A percentile compares a stretch with the other conserved stretches of the same genome.
These are phyloP conservation scores for Petunia axillaris DNA, from an alignment of 257 asterid genomes.

Conservation along the genomic window DNA sequence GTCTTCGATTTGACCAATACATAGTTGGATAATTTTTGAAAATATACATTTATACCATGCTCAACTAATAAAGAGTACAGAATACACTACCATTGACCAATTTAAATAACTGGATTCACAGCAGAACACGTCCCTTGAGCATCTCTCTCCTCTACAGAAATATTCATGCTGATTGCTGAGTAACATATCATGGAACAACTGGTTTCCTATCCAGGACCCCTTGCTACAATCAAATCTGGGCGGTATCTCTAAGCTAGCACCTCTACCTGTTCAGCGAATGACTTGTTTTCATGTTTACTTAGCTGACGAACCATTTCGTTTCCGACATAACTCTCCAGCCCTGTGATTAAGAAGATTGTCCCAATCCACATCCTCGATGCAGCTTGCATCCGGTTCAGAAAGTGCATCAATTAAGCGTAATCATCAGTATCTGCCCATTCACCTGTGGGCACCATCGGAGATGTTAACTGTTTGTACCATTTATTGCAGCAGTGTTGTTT, in stretches of 20 bases:
- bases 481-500: not conserved
- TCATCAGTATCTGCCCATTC: conserved; percentile 27
- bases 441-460: conserved; percentile 24
- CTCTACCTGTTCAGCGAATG: conserved; percentile 30
- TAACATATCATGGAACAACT: conserved; percentile 18
- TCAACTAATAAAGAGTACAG: too few species aligned
- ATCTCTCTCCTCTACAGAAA: too few species aligned
- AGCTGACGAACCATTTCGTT: conserved; percentile 32
- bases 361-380: conserved; percentile 32
- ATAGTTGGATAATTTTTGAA: too few species aligned
- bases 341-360: conserved; percentile 31
- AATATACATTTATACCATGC: too few species aligned
- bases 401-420: conserved; percentile 24
- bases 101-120: too few species aligned
- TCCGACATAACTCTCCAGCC: conserved; percentile 24
- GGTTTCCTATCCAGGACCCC: conserved; percentile 33
- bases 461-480: conserved; percentile 29
- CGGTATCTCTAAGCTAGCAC: conserved; percentile 26
- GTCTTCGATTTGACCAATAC: too few species aligned
- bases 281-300: conserved; percentile 24
- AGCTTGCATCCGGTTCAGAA: conserved; percentile 24
- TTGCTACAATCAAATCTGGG: conserved; percentile 29
- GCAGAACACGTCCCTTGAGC: too few species aligned
- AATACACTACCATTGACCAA: too few species aligned
- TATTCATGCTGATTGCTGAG: not conserved